Percentiles rank a stretch among this genome's conserved stretches.
Conservation (phyloP, 371 early-diverging fungal species). For the Scutellospora calospora region DNA sequence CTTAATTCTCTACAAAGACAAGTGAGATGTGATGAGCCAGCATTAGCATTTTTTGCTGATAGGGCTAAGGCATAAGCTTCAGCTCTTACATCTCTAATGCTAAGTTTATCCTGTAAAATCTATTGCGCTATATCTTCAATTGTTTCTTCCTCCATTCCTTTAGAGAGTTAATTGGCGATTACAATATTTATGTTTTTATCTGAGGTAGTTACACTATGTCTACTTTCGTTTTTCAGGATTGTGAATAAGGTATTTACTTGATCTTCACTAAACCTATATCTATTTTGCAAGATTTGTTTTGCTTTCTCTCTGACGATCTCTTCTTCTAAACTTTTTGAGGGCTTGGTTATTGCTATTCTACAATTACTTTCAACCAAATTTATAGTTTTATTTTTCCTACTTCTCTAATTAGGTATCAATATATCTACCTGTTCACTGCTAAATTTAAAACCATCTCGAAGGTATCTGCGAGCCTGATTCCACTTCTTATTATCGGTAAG, state of each 20-base stretch:
- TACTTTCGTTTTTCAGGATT: neutral
- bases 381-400: neutral
- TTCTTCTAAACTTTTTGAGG: neutral
- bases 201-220: neutral
- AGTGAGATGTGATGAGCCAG: neutral
- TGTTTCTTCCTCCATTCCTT: neutral
- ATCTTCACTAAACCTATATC: slow-evolving; percentile 19
- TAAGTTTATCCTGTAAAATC: slow-evolving; percentile 20
- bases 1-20: slow-evolving; percentile 15
- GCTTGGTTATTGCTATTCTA: neutral
- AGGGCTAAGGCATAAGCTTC: neutral
- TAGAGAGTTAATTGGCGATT: neutral
- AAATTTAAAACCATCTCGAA: slow-evolving; percentile 28
- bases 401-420: slow-evolving; percentile 25
- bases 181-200: neutral
- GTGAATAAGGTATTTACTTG: neutral
- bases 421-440: slow-evolving; percentile 25
- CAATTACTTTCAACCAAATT: neutral
- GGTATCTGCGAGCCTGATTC: neutral
- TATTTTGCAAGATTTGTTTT: neutral
- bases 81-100: slow-evolving; percentile 23
- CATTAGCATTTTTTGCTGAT: slow-evolving; percentile 2
- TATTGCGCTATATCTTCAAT: slow-evolving; percentile 18
- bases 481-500: slow-evolving; percentile 31
- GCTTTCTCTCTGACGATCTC: neutral